Conservation (phyloP, 495 filamentous ascomycete species). For the Talaromyces proteolyticus region DNA sequence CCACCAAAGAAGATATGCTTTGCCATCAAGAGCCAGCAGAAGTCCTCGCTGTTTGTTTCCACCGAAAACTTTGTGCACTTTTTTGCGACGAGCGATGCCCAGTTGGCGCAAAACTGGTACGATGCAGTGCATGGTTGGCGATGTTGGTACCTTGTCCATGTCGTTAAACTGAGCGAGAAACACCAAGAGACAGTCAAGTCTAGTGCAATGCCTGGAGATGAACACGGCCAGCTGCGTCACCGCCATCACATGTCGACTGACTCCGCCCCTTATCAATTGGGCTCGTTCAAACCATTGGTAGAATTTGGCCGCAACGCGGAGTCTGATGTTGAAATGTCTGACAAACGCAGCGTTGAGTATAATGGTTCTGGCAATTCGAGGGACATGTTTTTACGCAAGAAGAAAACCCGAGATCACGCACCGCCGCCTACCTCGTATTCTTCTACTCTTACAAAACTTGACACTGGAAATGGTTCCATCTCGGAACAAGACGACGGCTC, state of each 20-base stretch:
- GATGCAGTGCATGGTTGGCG: constrained; percentile 70
- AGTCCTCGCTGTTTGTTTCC: constrained; percentile 74
- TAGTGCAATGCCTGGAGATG: constrained; percentile 3
- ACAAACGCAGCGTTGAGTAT: constrained; percentile 8
- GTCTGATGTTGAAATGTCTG: not conserved
- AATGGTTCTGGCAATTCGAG: constrained; percentile 14
- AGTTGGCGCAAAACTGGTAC: constrained; percentile 62
- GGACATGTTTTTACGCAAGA: constrained; percentile 26
- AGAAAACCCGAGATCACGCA: constrained; percentile 29
- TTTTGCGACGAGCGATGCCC: constrained; percentile 71
- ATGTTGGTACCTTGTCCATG: constrained; percentile 79
- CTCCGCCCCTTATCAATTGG: constrained; percentile 43
- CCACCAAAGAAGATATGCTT: constrained; percentile 77
- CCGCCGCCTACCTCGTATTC: constrained; percentile 41
- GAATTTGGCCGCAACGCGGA: constrained; percentile 5
- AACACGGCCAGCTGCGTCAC: constrained; percentile 15
- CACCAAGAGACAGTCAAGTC: constrained; percentile 24
- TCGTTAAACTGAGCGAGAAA: constrained; percentile 45
- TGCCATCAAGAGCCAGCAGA: constrained; percentile 91
- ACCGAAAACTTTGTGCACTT: constrained; percentile 87
- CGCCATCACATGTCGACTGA: constrained; percentile 25
- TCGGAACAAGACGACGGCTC: constrained; percentile 27
- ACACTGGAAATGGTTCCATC: constrained; percentile 11
- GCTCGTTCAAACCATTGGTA: constrained; percentile 50
- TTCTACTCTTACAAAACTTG: constrained; percentile 7